A percentile compares a stretch with the other conserved stretches of the same genome.
These are phyloP conservation scores for Pulveroboletus sp. DNA, from an alignment of 768 basidiomycete genomes.

Conservation along the genomic window DNA sequence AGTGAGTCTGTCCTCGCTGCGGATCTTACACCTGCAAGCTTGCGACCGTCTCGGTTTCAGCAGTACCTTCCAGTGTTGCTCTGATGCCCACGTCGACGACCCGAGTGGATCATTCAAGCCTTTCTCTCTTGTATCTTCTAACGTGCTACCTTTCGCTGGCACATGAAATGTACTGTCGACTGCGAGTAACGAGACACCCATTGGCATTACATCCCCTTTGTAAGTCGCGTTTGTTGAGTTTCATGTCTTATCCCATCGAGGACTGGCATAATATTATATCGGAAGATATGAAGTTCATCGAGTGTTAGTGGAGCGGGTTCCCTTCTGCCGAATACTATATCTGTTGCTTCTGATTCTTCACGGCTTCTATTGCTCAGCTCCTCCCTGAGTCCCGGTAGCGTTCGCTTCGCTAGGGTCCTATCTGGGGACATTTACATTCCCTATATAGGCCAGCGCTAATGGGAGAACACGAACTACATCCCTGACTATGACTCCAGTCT, in stretches of 20 bases:
- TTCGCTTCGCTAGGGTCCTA: neutral
- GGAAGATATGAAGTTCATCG: neutral
- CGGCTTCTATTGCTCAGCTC: neutral
- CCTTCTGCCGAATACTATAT: neutral
- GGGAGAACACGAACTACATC: slow-evolving; percentile 40
- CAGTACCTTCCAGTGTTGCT: neutral
- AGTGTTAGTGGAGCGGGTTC: neutral
- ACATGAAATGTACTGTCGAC: neutral
- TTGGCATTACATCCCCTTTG: neutral
- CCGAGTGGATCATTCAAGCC: neutral
- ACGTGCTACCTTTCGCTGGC: neutral
- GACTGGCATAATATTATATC: neutral
- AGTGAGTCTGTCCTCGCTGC: neutral
- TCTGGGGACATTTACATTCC: neutral
- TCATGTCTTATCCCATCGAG: neutral
- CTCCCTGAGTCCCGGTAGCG: neutral
- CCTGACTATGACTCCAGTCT: slow-evolving; percentile 27
- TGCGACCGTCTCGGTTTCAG: neutral
- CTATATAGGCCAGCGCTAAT: slow-evolving; percentile 39
- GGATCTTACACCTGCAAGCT: neutral
- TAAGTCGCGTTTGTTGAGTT: neutral
- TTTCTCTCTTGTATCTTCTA: neutral
- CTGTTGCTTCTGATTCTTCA: slow-evolving; percentile 1
- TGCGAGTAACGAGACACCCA: neutral
- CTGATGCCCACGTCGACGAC: neutral